Conservation (phyloP, 78 protist species). For the Protostelium mycophagum region DNA sequence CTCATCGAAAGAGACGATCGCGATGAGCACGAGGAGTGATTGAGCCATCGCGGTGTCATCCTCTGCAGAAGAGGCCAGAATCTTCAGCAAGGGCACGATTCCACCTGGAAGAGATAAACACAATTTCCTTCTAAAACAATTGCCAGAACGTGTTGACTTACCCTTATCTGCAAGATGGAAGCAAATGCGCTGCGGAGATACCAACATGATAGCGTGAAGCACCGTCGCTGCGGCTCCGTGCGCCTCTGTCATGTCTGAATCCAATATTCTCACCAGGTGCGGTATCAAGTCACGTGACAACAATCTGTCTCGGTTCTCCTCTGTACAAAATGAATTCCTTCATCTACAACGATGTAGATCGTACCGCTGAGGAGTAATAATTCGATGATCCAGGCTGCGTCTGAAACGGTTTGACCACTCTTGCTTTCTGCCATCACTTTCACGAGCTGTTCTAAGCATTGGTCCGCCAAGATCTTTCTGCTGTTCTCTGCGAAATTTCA, state of each 20-base stretch:
- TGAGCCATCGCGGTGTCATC: neutral
- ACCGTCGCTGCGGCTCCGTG: neutral
- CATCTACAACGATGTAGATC: neutral
- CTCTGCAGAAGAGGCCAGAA: neutral
- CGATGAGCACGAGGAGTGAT: neutral
- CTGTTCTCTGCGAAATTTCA: neutral
- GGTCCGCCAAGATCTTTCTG: neutral
- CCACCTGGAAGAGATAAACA: neutral
- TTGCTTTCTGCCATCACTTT: neutral
- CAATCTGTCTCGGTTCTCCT: neutral
- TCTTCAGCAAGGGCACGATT: neutral
- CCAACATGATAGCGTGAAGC: neutral
- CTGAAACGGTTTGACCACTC: neutral
- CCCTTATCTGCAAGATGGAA: neutral
- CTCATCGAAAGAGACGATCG: neutral
- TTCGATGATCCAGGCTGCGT: neutral
- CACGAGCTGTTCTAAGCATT: neutral
- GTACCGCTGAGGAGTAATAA: neutral
- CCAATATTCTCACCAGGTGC: neutral
- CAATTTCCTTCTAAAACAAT: neutral
- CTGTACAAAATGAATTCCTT: neutral
- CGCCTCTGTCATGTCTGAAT: neutral
- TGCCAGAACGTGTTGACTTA: no score
- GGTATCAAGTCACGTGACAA: neutral
- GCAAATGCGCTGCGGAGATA: neutral